Base-by-base conservation (phyloP, 1,284 basidiomycete species). In the Lentinula novae-zelandiae region DNA sequence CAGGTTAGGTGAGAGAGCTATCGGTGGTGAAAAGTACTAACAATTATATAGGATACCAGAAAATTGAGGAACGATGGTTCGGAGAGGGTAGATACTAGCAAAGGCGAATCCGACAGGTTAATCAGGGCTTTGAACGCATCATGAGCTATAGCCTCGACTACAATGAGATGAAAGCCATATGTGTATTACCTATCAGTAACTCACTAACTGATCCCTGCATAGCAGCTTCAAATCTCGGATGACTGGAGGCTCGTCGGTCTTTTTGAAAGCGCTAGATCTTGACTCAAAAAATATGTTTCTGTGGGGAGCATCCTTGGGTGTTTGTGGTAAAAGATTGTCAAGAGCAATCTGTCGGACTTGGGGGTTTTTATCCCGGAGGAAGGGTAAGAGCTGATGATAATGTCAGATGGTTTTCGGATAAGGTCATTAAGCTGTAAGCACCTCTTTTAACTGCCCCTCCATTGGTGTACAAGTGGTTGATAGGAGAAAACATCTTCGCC, bases 91-190 rank as follows among this genome's bases (percentile, higher is more conserved):
- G 84, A 74, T 4, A 87, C 79, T 6, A 96, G 82, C 12, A 89
- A 75, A 1, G 91, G 79, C 53, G 90, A 90, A 75, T 97, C 96
- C 0, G 94, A 92, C 46, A 99, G 83, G 76, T 99, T 99, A 73
- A 99, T 89, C 42, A 99, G 81, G 3, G 95, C 94, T 65, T 91
- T 89, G 72, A 98, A 92, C 0, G 96, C 96, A 77, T 98, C 95
- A 71, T 99, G 96, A 0, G 96, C 93, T 53, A 95, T 88, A 60
- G 88, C 83, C 94, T 96, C 69, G 61, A 61, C 46, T 62, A 63
- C 53, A n/a, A 63, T 59, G 39, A 56, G 17, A 61, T 33, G 22
- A 53, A 58, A 62, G 34, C 53, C 13, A 33, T 17, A 39, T 57
- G 7, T 9, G 44, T 46, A 9, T 67, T 48, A 52, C 17, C 69